Evolutionary conservation across 805 yeast species (phyloP).

Genomic region (Candida germanica): DNA sequence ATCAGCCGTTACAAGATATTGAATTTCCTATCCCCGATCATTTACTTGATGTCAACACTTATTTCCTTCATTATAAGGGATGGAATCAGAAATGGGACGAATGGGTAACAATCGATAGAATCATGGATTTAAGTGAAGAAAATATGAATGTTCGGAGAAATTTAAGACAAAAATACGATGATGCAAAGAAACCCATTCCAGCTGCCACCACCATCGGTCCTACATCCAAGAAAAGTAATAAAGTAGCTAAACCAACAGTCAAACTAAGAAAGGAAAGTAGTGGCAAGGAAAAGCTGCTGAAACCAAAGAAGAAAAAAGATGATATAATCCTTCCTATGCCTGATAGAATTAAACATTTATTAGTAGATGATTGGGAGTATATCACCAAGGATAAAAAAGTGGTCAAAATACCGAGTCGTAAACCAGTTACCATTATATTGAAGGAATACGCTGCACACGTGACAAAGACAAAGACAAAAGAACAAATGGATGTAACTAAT

Average conservation of each 20-base stretch:
- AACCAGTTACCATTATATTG: conserved; percentile 54
- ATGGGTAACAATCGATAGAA: conserved; percentile 76
- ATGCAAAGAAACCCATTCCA: conserved; percentile 6
- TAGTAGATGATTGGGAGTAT: conserved; percentile 93
- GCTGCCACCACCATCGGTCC: background rate
- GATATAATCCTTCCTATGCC: conserved; percentile 63
- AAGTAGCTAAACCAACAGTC: conserved; percentile 5
- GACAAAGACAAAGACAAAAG: conserved; percentile 6
- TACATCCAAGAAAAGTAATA: conserved; percentile 1
- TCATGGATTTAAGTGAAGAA: conserved; percentile 66
- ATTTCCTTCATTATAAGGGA: conserved; percentile 85
- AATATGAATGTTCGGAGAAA: conserved; percentile 63
- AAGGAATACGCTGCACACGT: conserved; percentile 38
- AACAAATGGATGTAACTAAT: conserved; percentile 37
- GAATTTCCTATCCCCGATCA: conserved; percentile 19
- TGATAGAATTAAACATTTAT: conserved; percentile 58
- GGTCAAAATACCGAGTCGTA: conserved; percentile 59
- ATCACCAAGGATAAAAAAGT: conserved; percentile 78
- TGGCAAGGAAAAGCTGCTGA: conserved; percentile 9
- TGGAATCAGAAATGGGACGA: conserved; percentile 98
- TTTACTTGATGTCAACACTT: conserved; percentile 37
- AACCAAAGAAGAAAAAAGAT: conserved; percentile 23
- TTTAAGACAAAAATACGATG: conserved; percentile 16
- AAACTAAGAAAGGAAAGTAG: conserved; percentile 4
- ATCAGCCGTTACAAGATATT: conserved; percentile 29